Conservation (phyloP, 2,329 filamentous ascomycete species). For the Paecilomyces niveus region DNA sequence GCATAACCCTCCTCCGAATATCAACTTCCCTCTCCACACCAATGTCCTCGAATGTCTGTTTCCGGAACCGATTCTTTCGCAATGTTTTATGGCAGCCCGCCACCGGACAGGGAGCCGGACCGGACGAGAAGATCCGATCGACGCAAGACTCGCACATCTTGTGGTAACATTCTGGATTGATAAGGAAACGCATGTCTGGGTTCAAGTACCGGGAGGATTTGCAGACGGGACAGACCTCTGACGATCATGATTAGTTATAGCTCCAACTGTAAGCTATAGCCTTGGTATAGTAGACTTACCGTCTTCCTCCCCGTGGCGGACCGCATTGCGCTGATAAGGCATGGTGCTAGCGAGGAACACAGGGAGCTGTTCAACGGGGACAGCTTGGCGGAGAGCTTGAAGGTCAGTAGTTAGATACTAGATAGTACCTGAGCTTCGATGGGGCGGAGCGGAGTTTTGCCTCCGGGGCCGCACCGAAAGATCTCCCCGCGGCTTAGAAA, state of each 20-base stretch:
- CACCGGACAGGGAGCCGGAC: slow-evolving; percentile 86
- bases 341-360: slow-evolving; percentile 14
- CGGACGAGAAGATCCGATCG: slow-evolving; percentile 84
- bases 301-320: slow-evolving; percentile 35
- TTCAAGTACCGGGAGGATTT: slow-evolving; percentile 95
- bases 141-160: slow-evolving; percentile 97
- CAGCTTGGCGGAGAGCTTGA: not conserved
- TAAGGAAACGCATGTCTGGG: slow-evolving; percentile 85
- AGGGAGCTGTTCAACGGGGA: slow-evolving; percentile 2
- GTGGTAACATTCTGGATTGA: slow-evolving; percentile 98
- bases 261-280: not conserved
- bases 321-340: slow-evolving; percentile 23
- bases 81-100: slow-evolving; percentile 82
- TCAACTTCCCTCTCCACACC: slow-evolving; percentile 88
- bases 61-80: slow-evolving; percentile 74
- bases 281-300: slow-evolving; percentile 18
- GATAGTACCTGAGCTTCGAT: not conserved
- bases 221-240: slow-evolving; percentile 92
- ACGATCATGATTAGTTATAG: not conserved
- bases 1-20: slow-evolving; percentile 70
- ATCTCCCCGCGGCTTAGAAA: not conserved
- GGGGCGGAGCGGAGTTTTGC: not conserved
- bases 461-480: not conserved
- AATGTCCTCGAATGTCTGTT: slow-evolving; percentile 85
- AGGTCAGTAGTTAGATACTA: not conserved